Evolutionary conservation across 495 filamentous ascomycete genomes (phyloP).

Genomic region (Penicillium soppii): DNA sequence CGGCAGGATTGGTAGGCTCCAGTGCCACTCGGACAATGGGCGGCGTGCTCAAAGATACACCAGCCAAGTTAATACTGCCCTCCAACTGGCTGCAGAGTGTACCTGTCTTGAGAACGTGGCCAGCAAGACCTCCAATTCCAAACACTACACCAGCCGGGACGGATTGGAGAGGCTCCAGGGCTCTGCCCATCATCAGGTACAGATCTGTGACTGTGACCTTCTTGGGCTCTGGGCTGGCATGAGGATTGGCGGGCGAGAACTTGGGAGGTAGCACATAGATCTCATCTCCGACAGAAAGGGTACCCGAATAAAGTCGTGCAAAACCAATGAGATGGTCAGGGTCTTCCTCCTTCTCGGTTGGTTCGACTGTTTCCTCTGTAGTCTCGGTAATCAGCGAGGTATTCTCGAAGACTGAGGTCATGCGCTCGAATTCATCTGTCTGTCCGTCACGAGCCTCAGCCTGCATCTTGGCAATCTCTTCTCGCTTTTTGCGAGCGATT

Average conservation of each 20-base stretch:
- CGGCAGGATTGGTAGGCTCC: conserved; percentile 82
- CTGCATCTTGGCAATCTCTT: conserved; percentile 77
- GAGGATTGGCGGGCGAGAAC: conserved; percentile 78
- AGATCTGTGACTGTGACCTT: conserved; percentile 84
- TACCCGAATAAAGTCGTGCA: conserved; percentile 89
- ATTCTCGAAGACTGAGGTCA: conserved; percentile 56
- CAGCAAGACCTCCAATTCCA: conserved; percentile 90
- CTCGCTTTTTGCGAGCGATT: conserved; percentile 80
- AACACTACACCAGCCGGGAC: conserved; percentile 95
- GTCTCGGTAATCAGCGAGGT: conserved; percentile 48
- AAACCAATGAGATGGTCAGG: conserved; percentile 92
- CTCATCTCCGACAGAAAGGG: conserved; percentile 81
- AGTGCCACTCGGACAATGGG: conserved; percentile 96
- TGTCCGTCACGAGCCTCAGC: conserved; percentile 51
- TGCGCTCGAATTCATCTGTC: conserved; percentile 36
- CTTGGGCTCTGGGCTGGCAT: conserved; percentile 71
- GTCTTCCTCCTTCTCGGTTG: conserved; percentile 58
- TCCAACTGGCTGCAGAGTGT: conserved; percentile 88
- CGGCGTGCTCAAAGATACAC: conserved; percentile 70
- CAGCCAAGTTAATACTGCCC: conserved; percentile 90
- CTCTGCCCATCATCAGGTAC: conserved; percentile 94
- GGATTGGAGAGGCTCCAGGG: conserved; percentile 76
- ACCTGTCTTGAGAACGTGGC: conserved; percentile 88
- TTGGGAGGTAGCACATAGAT: conserved; percentile 91
- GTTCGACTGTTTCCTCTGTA: conserved; percentile 33